phyloP scores from a whole-genome alignment of 2,329 filamentous ascomycete species.

The Nemania sp. region DNA sequence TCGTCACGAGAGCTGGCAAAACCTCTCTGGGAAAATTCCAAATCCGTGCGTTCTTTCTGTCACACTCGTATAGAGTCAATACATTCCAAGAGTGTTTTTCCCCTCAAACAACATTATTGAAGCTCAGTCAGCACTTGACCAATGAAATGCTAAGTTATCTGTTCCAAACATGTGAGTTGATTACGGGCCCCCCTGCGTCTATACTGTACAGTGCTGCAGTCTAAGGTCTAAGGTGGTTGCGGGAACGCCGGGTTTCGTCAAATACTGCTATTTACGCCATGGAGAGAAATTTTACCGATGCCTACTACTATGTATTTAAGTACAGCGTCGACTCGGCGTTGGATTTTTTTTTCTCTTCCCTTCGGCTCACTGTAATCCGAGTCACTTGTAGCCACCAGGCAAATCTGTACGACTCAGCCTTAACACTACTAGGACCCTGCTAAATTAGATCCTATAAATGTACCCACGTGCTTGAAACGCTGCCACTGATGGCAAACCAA shows the following conservation, averaged over 20 bases:
- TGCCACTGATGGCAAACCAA: constrained; percentile 5
- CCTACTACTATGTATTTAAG: too few relatives aligned
- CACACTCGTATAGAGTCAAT: constrained; percentile 9
- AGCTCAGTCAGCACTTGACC: not conserved
- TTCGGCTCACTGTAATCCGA: not conserved
- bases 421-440: not conserved
- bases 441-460: constrained; percentile 8
- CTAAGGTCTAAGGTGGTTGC: not conserved
- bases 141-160: not conserved
- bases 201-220: too few relatives aligned
- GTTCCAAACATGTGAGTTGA: not conserved
- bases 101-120: not conserved
- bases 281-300: not conserved
- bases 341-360: not conserved
- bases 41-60: constrained; percentile 20
- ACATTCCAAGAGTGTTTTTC: not conserved
- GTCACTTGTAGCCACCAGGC: not conserved
- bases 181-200: not conserved
- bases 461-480: constrained; percentile 21
- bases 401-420: not conserved
- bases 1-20: not conserved
- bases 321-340: not conserved
- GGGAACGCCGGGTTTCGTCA: not conserved
- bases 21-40: constrained; percentile 15
- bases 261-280: not conserved